These are phyloP conservation scores for Penicillium egyptiacum DNA, from an alignment of 495 filamentous ascomycete genomes.

Conservation along the genomic window DNA sequence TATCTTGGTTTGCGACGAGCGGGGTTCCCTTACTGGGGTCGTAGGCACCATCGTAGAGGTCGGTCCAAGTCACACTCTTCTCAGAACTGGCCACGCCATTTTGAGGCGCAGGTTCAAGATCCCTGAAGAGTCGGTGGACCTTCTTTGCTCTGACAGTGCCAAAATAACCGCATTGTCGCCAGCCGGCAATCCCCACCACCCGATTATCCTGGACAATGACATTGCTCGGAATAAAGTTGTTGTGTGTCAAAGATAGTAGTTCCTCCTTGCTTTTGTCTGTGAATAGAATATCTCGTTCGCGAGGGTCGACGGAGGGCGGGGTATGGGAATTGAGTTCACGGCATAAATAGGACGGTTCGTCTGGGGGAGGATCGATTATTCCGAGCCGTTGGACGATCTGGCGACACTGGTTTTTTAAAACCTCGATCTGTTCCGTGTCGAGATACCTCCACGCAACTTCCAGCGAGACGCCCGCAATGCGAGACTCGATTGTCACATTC, in stretches of 20 bases:
- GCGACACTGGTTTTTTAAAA: constrained; percentile 41
- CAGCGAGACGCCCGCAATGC: constrained; percentile 46
- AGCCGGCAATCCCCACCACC: constrained; percentile 42
- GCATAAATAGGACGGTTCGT: constrained; percentile 42
- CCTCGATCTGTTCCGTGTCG: constrained; percentile 30
- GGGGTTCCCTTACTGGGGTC: constrained; percentile 11
- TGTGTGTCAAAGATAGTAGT: constrained; percentile 37
- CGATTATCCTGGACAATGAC: constrained; percentile 40
- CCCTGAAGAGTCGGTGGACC: constrained; percentile 36
- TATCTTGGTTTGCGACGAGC: constrained; percentile 20
- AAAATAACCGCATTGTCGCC: constrained; percentile 47
- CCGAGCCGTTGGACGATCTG: constrained; percentile 34
- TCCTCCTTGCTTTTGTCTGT: constrained; percentile 26
- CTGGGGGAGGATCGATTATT: constrained; percentile 23
- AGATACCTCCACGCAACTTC: constrained; percentile 48
- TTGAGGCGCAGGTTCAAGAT: constrained; percentile 20
- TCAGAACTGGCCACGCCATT: constrained; percentile 12
- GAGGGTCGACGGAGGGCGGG: constrained; percentile 22
- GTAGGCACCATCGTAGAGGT: constrained; percentile 36
- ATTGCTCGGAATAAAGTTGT: constrained; percentile 41
- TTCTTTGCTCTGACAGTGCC: constrained; percentile 36
- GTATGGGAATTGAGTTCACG: constrained; percentile 38
- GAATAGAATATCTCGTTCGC: constrained; percentile 40
- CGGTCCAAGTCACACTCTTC: constrained; percentile 29
- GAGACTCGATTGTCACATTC: constrained; percentile 44